A percentile compares a stretch with the other conserved stretches of the same genome.
phyloP scores from a whole-genome alignment of 495 filamentous ascomycete genomes.

The Sordaria brevicollis region DNA sequence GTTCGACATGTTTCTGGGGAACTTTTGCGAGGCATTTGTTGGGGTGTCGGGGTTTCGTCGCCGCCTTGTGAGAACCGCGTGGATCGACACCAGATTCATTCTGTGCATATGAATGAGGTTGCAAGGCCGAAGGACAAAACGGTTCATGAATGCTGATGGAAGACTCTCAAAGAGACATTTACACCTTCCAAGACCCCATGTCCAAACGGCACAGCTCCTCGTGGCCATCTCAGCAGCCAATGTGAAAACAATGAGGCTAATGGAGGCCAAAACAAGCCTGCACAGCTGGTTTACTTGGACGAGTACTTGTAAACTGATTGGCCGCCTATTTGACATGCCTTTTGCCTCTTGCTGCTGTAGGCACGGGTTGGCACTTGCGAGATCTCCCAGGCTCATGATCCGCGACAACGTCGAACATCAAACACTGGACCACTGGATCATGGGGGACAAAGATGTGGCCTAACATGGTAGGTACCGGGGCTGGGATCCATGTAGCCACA shows the following conservation, averaged over 20 bases:
- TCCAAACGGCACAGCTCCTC: neutral
- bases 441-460: neutral
- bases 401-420: slow-evolving; percentile 23
- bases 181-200: neutral
- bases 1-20: neutral
- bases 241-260: neutral
- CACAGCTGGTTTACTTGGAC: neutral
- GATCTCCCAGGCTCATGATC: neutral
- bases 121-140: neutral
- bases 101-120: neutral
- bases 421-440: slow-evolving; percentile 23
- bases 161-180: too few species aligned
- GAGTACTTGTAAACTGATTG: neutral
- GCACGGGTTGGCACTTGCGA: neutral
- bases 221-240: neutral
- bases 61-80: neutral
- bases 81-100: neutral
- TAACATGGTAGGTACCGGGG: slow-evolving; percentile 6
- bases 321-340: neutral
- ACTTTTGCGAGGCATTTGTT: too few species aligned
- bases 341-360: neutral
- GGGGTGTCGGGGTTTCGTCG: neutral
- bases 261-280: neutral
- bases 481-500: slow-evolving; percentile 19
- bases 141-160: neutral